Conservation (phyloP, 1,139 yeast species). For the Pichia sp. region DNA sequence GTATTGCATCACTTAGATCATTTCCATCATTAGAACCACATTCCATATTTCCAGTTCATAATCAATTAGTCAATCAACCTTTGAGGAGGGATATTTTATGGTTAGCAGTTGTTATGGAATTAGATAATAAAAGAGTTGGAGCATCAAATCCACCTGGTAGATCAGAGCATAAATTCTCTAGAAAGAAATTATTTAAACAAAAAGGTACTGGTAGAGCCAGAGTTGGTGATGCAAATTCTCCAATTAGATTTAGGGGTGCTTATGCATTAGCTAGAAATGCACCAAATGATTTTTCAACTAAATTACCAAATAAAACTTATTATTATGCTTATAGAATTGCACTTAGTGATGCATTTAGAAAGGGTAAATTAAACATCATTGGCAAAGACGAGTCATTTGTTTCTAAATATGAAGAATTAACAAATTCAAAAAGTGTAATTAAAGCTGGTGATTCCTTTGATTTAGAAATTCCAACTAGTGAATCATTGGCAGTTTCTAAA, state of each 20-base stretch:
- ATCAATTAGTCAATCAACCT: slow-evolving; percentile 62
- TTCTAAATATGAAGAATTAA: slow-evolving; percentile 9
- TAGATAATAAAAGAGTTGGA: slow-evolving; percentile 85
- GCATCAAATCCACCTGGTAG: slow-evolving; percentile 82
- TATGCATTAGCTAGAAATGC: slow-evolving; percentile 87
- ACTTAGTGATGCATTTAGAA: slow-evolving; percentile 69
- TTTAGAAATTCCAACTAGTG: slow-evolving; percentile 25
- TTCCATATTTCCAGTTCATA: slow-evolving; percentile 67
- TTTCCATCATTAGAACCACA: slow-evolving; percentile 91
- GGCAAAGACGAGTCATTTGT: slow-evolving; percentile 42
- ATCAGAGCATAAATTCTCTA: slow-evolving; percentile 79
- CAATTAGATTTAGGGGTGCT: slow-evolving; percentile 85
- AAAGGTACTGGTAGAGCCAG: slow-evolving; percentile 96
- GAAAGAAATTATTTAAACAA: slow-evolving; percentile 78
- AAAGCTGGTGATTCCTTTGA: slow-evolving; percentile 23
- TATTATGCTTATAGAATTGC: slow-evolving; percentile 74
- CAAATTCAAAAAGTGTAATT: slow-evolving; percentile 12
- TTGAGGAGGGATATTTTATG: slow-evolving; percentile 86
- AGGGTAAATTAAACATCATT: slow-evolving; percentile 63
- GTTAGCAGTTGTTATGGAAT: slow-evolving; percentile 91
- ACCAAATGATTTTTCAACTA: slow-evolving; percentile 84
- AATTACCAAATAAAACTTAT: slow-evolving; percentile 71
- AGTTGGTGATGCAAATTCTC: slow-evolving; percentile 93
- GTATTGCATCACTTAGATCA: slow-evolving; percentile 71
- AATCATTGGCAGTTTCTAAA: slow-evolving; percentile 41